phyloP scores from a whole-genome alignment of 306 rosid species.

The Glycyrrhiza uralensis region DNA sequence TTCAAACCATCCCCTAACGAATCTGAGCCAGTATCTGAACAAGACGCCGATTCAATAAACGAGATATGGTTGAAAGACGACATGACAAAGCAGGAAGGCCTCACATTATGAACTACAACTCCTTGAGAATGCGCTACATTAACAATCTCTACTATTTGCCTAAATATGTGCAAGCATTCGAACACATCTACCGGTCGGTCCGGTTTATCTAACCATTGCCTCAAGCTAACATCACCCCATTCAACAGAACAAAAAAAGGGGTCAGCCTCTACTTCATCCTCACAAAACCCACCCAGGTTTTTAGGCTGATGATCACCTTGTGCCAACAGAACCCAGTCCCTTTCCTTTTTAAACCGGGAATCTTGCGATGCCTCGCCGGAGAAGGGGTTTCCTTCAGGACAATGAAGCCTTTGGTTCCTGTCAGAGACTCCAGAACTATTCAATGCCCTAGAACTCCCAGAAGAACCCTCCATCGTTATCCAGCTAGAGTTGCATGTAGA shows the following conservation, averaged over 20 bases:
- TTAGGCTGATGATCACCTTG: slow-evolving; percentile 40
- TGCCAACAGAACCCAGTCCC: slow-evolving; percentile 45
- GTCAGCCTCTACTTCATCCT: slow-evolving; percentile 51
- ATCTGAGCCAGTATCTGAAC: slow-evolving; percentile 92
- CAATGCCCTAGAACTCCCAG: slow-evolving; percentile 62
- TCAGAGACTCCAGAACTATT: slow-evolving; percentile 60
- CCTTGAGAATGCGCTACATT: slow-evolving; percentile 80
- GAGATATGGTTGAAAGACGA: slow-evolving; percentile 89
- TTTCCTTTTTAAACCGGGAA: slow-evolving; percentile 47
- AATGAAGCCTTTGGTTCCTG: slow-evolving; percentile 47
- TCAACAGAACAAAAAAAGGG: slow-evolving; percentile 51
- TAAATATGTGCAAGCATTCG: slow-evolving; percentile 82
- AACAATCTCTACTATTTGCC: slow-evolving; percentile 84
- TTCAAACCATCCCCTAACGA: slow-evolving; percentile 61
- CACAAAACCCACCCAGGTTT: slow-evolving; percentile 57
- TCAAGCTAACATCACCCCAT: slow-evolving; percentile 86
- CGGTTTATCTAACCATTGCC: slow-evolving; percentile 91
- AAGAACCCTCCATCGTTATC: slow-evolving; percentile 79
- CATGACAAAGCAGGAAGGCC: slow-evolving; percentile 97
- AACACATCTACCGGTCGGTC: slow-evolving; percentile 65
- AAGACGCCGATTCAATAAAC: slow-evolving; percentile 90
- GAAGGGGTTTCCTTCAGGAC: slow-evolving; percentile 33
- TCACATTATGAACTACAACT: slow-evolving; percentile 86
- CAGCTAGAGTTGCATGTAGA: slow-evolving; percentile 59
- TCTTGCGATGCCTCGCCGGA: slow-evolving; percentile 47